A percentile compares a stretch with the other conserved stretches of the same genome.
Conservation (phyloP, 352 stramenopile species). For the Phytophthora pluvialis region DNA sequence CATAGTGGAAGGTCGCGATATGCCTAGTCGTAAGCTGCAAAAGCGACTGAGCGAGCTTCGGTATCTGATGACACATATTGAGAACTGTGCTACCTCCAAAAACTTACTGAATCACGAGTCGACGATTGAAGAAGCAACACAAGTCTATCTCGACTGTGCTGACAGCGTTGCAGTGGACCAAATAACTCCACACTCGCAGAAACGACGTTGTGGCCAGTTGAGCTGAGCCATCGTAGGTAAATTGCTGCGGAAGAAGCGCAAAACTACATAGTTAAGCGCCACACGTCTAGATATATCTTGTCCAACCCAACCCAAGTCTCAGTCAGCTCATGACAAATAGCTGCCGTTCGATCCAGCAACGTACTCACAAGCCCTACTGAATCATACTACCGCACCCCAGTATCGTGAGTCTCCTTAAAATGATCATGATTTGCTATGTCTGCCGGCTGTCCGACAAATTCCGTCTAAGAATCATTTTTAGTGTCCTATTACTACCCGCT, state of each 20-base stretch:
- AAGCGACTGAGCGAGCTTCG: constrained; percentile 16
- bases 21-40: constrained; percentile 12
- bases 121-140: constrained; percentile 2
- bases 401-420: not conserved
- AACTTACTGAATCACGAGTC: not conserved
- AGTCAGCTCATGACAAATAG: not conserved
- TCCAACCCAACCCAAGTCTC: not conserved
- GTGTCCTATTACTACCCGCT: too few relatives aligned
- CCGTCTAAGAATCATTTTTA: constrained; percentile 5
- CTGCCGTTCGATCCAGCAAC: too few relatives aligned
- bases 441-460: not conserved
- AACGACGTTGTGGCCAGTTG: constrained; percentile 4
- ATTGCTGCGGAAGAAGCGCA: constrained; percentile 1
- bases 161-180: constrained; percentile 3
- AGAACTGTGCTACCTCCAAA: constrained; percentile 1
- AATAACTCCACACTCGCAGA: not conserved
- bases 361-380: too few relatives aligned
- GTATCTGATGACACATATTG: constrained; percentile 7
- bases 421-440: not conserved
- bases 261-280: not conserved
- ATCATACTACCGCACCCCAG: too few relatives aligned
- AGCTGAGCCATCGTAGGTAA: constrained; percentile 5
- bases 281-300: not conserved
- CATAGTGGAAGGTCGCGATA: constrained; percentile 9
- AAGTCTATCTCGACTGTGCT: constrained; percentile 1